These are phyloP conservation scores for Flaveria ramosissima DNA, from an alignment of 129 eudicot genomes.

Conservation along the genomic window DNA sequence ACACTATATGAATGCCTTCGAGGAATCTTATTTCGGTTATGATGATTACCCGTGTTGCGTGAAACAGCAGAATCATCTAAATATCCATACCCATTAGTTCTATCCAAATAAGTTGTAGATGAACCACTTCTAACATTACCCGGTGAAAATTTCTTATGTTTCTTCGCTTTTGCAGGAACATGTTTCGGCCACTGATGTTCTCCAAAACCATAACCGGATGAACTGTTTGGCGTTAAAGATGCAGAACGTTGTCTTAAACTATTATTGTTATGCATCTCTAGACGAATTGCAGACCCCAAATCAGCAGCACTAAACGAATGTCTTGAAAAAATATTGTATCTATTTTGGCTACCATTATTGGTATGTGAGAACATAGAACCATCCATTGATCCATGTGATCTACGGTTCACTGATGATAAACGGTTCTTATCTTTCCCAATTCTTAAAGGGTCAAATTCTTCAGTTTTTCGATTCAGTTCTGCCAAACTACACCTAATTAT, in stretches of 20 bases:
- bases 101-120: not conserved
- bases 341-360: slow-evolving; percentile 21
- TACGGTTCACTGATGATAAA: slow-evolving; percentile 16
- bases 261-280: slow-evolving; percentile 34
- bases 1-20: slow-evolving; percentile 44
- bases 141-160: slow-evolving; percentile 23
- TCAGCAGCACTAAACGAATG: slow-evolving; percentile 35
- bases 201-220: slow-evolving; percentile 26
- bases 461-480: slow-evolving; percentile 18
- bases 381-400: slow-evolving; percentile 21
- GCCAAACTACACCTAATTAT: slow-evolving; percentile 16
- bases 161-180: slow-evolving; percentile 39
- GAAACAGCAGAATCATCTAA: slow-evolving; percentile 23
- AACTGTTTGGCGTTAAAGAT: slow-evolving; percentile 36
- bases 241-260: slow-evolving; percentile 34
- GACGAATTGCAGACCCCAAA: slow-evolving; percentile 34
- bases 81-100: slow-evolving; percentile 22
- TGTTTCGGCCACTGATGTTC: slow-evolving; percentile 40
- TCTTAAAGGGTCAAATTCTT: not conserved
- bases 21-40: slow-evolving; percentile 24
- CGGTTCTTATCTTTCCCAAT: slow-evolving; percentile 9
- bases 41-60: slow-evolving; percentile 15
- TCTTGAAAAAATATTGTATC: slow-evolving; percentile 14
- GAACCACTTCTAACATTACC: not conserved
- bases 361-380: slow-evolving; percentile 21